Base-by-base conservation (phyloP, 2,329 filamentous ascomycete species). In the Thielaviopsis musarum region DNA sequence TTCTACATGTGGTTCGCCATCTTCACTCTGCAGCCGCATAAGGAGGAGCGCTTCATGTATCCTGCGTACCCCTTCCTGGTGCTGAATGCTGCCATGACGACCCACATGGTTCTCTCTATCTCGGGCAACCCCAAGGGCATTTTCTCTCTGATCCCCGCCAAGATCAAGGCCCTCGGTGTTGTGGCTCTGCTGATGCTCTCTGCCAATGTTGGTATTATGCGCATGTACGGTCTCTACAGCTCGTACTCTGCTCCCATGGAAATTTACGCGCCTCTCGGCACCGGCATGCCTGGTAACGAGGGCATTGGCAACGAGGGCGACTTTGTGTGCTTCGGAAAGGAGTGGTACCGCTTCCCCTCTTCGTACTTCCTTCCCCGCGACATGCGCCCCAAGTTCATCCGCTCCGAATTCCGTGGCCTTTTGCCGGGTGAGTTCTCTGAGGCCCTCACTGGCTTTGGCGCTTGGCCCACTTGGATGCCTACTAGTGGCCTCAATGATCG, bases 1-100 rank as follows among this genome's bases (percentile, higher is more conserved):
- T 95, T 97, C 71, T 98, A 97, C 69, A 78, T 96, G 68, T 98
- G 93, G 93, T 78, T 98, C 28, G 80, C 73, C 3, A 93, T 97
- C 63, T 97, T 98, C 73, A 91, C 88, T 0, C 69, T 86, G 9
- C 93, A 98, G 69, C 88, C 93, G 17, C 93, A 98, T 73, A 98
- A 98, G 68, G 93, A 98, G 70, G 93, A 98, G 72, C 80, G 93
- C 6, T 98, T 98, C 74, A 97, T 98, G 91, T 98, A 95, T 67
- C 93, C 93, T 0, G 87, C 83, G 1, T 98, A 98, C 67, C 93
- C 93, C 0, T 89, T 91, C 63, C 76, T 98, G 45, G 86, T 87
- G 0, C 76, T 98, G 41, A 96, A 95, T 66, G 91, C 91, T 2
- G 87, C 91, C 9, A 79, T 96, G 58, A 81, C 88, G 3, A 74